Base-by-base conservation (phyloP, 306 rosid species). In the Rubus parviflorus region DNA sequence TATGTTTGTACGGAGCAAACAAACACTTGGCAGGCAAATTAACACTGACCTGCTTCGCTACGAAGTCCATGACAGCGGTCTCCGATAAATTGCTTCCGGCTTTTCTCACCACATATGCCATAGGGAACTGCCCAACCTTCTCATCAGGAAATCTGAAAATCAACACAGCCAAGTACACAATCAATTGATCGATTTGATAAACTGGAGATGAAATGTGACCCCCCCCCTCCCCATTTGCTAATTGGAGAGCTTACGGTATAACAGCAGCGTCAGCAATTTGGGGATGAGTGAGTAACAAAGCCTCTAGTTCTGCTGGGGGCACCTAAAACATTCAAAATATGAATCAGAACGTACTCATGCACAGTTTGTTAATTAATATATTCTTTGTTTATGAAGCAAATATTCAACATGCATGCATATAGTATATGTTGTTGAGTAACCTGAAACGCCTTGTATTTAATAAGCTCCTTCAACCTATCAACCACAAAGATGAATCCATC, bases 371-470 rank as follows among this genome's bases (percentile, higher is more conserved):
- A n/a, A n/a, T n/a, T n/a, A n/a, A n/a, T n/a, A n/a, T n/a, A n/a
- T n/a, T n/a, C n/a, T n/a, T n/a, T n/a, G n/a, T n/a, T n/a, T n/a
- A n/a, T n/a, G n/a, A n/a, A n/a, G n/a, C n/a, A n/a, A 57, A 16
- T 15, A 16, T 22, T 57, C 16, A 22, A 58, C n/a, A 30, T 61
- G 43, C 15, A 15, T 14, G 43, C 43, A 35, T 30, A 30, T 23
- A n/a, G n/a, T 23, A 3, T 8, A 2, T 4, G 0, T 4, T 25
- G 3, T 25, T 3, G 0, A 61, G 19, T 64, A 9, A 93, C 98
- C 97, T 94, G 98, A 88, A 89, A 92, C 42, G 97, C 98, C 84
- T 92, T 90, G 85, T 94, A 94, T 61, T 94, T 94, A 20, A 94
- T 94, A 15, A 94, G 95, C 88, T 94, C 98, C 77, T 94, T 94